These are phyloP conservation scores for Murraya paniculata DNA, from an alignment of 345 rosid genomes.

Conservation along the genomic window DNA sequence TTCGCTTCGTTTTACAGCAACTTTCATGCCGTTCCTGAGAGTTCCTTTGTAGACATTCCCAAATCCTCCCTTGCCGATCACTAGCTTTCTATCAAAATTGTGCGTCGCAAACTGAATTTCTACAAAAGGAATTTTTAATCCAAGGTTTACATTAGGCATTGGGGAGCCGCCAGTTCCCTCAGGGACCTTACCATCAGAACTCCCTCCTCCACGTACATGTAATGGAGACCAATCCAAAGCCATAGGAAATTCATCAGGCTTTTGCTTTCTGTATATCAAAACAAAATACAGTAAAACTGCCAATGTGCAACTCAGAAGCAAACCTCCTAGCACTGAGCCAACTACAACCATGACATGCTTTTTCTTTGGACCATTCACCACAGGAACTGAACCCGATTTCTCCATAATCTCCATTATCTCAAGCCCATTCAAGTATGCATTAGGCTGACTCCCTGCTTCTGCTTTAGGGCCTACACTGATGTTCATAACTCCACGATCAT, in stretches of 20 bases:
- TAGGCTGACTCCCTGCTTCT: rapidly evolving
- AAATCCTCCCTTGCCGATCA: conserved; percentile 56
- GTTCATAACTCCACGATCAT: conserved; percentile 30
- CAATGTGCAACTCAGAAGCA: conserved; percentile 11
- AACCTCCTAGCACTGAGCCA: conserved; percentile 34
- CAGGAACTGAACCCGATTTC: not conserved
- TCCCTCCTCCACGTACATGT: no score
- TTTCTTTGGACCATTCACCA: not conserved
- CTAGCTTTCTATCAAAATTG: conserved; percentile 32
- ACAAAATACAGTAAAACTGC: conserved; percentile 19
- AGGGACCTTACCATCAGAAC: no score
- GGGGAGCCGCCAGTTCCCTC: no score
- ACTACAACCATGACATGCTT: conserved; percentile 12
- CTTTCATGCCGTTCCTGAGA: conserved; percentile 14
- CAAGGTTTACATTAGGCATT: conserved; percentile 16
- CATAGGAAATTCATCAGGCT: conserved; percentile 10
- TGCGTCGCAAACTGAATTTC: conserved; percentile 47
- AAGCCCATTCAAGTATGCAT: conserved; percentile 51
- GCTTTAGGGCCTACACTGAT: conserved; percentile 28
- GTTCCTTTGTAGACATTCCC: conserved; percentile 36
- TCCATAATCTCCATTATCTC: conserved; percentile 50
- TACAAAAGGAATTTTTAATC: conserved; percentile 33
- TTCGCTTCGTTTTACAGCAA: conserved; percentile 43
- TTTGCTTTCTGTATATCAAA: conserved; percentile 26
- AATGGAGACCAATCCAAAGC: no score